Conservation (phyloP, 2,329 filamentous ascomycete species). For the Stachybotrys elegans region DNA sequence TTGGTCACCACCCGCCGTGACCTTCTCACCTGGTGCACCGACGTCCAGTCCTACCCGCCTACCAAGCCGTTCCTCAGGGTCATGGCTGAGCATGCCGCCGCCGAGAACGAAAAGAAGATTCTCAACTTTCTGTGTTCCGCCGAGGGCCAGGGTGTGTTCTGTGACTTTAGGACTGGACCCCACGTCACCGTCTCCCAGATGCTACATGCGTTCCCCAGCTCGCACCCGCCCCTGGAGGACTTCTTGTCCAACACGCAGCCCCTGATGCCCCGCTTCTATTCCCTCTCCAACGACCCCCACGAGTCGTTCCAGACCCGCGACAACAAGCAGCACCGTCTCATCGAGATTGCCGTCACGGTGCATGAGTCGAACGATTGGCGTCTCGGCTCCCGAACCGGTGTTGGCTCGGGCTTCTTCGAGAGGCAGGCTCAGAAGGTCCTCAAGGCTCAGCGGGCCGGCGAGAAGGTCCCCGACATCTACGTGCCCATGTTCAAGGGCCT, state of each 20-base stretch:
- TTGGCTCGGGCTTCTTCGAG: conserved; percentile 92
- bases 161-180: conserved; percentile 85
- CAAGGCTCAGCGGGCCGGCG: conserved; percentile 58
- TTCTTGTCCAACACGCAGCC: conserved; percentile 77
- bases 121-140: conserved; percentile 80
- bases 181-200: conserved; percentile 83
- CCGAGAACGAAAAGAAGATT: conserved; percentile 82
- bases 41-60: conserved; percentile 87
- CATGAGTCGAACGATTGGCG: conserved; percentile 83
- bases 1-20: conserved; percentile 87
- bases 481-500: conserved; percentile 97
- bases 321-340: conserved; percentile 67
- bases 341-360: conserved; percentile 95
- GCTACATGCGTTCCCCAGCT: conserved; percentile 85
- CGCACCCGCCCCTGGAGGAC: conserved; percentile 78
- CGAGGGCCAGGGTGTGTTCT: conserved; percentile 89
- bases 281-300: conserved; percentile 91
- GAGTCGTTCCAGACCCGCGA: conserved; percentile 65
- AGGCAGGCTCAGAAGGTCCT: conserved; percentile 71
- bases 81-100: conserved; percentile 76
- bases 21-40: conserved; percentile 91
- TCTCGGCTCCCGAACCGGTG: conserved; percentile 67
- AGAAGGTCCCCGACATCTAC: conserved; percentile 56
- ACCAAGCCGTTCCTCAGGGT: conserved; percentile 83
- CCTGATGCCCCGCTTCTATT: conserved; percentile 98